phyloP scores from a whole-genome alignment of 2,329 filamentous ascomycete species.

The Aotearoamyces nothofagi region DNA sequence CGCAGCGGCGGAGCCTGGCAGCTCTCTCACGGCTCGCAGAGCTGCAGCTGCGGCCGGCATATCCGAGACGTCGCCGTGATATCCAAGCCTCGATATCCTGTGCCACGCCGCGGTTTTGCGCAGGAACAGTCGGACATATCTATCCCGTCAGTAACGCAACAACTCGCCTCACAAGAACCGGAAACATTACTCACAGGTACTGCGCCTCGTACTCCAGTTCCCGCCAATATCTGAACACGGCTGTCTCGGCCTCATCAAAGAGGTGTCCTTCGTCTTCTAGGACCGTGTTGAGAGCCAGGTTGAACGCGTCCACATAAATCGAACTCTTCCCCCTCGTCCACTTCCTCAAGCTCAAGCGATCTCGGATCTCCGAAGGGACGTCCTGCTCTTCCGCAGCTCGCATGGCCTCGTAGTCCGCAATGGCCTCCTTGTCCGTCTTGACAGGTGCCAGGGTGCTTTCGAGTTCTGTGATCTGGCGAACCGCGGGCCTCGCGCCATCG shows the following conservation, averaged over 20 bases:
- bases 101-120: constrained; percentile 90
- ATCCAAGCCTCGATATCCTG: constrained; percentile 60
- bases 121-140: constrained; percentile 84
- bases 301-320: constrained; percentile 96
- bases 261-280: constrained; percentile 77
- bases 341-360: constrained; percentile 36
- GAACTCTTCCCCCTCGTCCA: constrained; percentile 73
- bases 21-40: constrained; percentile 39
- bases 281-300: constrained; percentile 78
- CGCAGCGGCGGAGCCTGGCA: constrained; percentile 30
- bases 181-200: constrained; percentile 51
- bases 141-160: too few relatives aligned
- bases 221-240: constrained; percentile 65
- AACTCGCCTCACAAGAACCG: constrained; percentile 4
- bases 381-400: constrained; percentile 22
- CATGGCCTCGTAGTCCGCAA: constrained; percentile 64
- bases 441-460: constrained; percentile 58
- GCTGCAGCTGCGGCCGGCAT: constrained; percentile 47
- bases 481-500: constrained; percentile 18
- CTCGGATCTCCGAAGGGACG: constrained; percentile 24
- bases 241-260: constrained; percentile 65
- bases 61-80: constrained; percentile 71
- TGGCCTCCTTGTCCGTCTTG: constrained; percentile 52
- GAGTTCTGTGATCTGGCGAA: constrained; percentile 42
- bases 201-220: constrained; percentile 68